Conservation (phyloP, 768 basidiomycete genomes). For the Suillus subluteus region DNA sequence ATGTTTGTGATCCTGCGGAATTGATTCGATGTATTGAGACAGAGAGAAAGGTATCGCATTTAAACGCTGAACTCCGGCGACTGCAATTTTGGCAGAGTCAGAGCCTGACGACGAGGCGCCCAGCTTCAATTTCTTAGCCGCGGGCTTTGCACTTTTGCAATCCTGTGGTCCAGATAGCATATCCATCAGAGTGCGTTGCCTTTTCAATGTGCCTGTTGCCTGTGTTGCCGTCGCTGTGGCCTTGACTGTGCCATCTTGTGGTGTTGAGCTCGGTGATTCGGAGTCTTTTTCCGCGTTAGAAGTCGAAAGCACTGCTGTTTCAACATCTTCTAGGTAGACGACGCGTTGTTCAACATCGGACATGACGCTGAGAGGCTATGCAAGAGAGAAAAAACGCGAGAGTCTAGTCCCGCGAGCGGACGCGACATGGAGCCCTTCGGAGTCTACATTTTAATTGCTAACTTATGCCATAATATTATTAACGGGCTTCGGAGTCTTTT, state of each 20-base stretch:
- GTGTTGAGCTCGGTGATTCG: constrained; percentile 21
- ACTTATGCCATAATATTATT: background rate
- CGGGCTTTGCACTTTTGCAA: constrained; percentile 27
- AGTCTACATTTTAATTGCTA: background rate
- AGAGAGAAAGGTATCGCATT: constrained; percentile 75
- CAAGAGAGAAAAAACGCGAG: constrained; percentile 7
- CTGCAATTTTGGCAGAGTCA: constrained; percentile 18
- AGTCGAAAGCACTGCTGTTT: constrained; percentile 23
- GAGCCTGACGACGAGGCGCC: constrained; percentile 28
- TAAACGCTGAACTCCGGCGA: constrained; percentile 35
- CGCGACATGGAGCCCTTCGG: background rate
- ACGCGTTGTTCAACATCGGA: constrained; percentile 25
- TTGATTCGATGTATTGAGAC: constrained; percentile 51
- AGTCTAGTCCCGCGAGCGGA: background rate
- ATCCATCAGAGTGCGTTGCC: constrained; percentile 68
- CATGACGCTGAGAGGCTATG: constrained; percentile 24
- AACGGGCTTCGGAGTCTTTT: constrained; percentile 9
- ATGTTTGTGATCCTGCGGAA: constrained; percentile 59
- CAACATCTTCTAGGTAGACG: constrained; percentile 53
- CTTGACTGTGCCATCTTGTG: constrained; percentile 24
- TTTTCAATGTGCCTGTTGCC: constrained; percentile 38
- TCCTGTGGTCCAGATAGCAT: constrained; percentile 52
- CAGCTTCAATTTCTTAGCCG: constrained; percentile 53
- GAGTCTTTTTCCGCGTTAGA: constrained; percentile 14
- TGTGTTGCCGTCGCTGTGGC: constrained; percentile 22